A percentile compares a stretch with the other conserved stretches of the same genome.
Conservation (phyloP, 805 yeast genomes). For the Wickerhamiella azyma region DNA sequence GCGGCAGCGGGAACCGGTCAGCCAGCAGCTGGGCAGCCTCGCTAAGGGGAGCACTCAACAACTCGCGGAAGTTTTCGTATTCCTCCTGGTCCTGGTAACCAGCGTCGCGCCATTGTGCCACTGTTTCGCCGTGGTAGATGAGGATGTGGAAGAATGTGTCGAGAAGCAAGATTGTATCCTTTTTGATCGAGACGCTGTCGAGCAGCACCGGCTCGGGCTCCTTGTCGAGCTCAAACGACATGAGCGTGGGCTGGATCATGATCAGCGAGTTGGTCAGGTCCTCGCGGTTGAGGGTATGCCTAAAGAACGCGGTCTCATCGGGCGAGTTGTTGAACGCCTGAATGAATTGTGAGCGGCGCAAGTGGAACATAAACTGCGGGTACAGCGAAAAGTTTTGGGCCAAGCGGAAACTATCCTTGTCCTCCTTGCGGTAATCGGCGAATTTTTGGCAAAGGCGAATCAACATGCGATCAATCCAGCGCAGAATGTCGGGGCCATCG, state of each 20-base stretch:
- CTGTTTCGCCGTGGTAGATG: slow-evolving; percentile 87
- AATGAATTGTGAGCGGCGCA: slow-evolving; percentile 90
- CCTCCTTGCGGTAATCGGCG: slow-evolving; percentile 86
- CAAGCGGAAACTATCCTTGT: slow-evolving; percentile 65
- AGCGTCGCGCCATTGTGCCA: slow-evolving; percentile 92
- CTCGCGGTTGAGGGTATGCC: slow-evolving; percentile 82
- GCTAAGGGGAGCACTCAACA: slow-evolving; percentile 75
- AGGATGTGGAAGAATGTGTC: slow-evolving; percentile 96
- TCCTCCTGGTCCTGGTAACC: slow-evolving; percentile 88
- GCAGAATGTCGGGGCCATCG: slow-evolving; percentile 81
- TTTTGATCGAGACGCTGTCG: slow-evolving; percentile 84
- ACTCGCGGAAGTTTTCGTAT: slow-evolving; percentile 72
- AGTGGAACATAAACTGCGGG: slow-evolving; percentile 91
- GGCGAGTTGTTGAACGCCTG: slow-evolving; percentile 97
- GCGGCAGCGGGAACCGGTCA: slow-evolving; percentile 94
- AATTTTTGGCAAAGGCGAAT: slow-evolving; percentile 83
- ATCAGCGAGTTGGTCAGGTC: slow-evolving; percentile 85
- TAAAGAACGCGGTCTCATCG: slow-evolving; percentile 94
- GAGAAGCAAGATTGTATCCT: slow-evolving; percentile 71
- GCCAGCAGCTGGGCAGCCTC: slow-evolving; percentile 87
- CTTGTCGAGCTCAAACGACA: slow-evolving; percentile 60
- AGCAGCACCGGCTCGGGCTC: slow-evolving; percentile 79
- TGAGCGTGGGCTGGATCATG: slow-evolving; percentile 95
- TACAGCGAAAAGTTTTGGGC: slow-evolving; percentile 72
- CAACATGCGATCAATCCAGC: slow-evolving; percentile 90